Base-by-base conservation (phyloP, 805 yeast species). In the Candida ortonii region DNA sequence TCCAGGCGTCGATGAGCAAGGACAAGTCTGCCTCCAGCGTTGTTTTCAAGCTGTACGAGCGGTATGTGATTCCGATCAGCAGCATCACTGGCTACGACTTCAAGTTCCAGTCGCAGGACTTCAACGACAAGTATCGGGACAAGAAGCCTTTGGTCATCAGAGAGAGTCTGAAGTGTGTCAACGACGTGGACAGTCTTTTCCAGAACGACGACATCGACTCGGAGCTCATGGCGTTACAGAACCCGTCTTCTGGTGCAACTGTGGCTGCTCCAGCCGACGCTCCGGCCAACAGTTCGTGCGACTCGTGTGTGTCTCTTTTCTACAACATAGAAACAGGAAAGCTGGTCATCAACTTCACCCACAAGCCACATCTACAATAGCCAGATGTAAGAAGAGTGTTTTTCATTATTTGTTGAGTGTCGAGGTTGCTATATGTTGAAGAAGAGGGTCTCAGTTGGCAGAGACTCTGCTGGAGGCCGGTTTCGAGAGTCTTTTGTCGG, bases 1-100 rank as follows among this genome's bases (percentile, higher is more conserved):
- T 53, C 3, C 46, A 48, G 25, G 46, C 57, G 1, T 36, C 53
- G 2, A 18, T 46, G 19, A 40, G 47, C 13, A 40, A 39, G 20
- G 52, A 50, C 31, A 42, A 35, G 30, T 49, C 59, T 2, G 36
- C 51, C 4, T 42, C 46, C 16, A 46, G 44, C 19, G 32, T 57
- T 11, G 36, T 52, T 16, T 42, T 45, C 22, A 42, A 41, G 33
- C 34, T 57, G 9, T 57, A 57, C 31, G 58, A 55, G 16, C 52
- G 49, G 33, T 55, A 43, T 36, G 46, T 55, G 25, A 45, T 53
- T 21, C 54, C 59, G 8, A 56, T 56, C 14, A 55, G 57, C 38
- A 43, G 43, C 19, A 43, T 49, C 7, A 51, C 62, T 1, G 57
- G 57, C 14, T 48, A 56, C 15, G 61, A 57, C 37, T 57, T 55